Evolutionary conservation across 345 rosid genomes (phyloP).

Genomic region (Geranium brycei): DNA sequence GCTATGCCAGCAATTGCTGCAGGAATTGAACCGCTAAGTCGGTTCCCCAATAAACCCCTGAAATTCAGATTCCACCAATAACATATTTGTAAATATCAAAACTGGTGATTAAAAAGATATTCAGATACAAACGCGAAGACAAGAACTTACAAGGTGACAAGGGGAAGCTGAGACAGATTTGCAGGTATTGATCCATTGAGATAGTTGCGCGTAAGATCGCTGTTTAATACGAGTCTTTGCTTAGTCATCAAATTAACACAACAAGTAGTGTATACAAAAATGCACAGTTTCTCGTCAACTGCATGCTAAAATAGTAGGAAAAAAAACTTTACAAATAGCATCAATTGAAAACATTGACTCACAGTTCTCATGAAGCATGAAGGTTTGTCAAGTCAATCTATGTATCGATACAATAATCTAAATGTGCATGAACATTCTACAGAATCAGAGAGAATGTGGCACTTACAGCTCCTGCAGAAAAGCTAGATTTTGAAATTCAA

Average conservation of each 20-base stretch:
- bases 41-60: constrained; percentile 58
- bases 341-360: not conserved
- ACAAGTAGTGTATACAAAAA: too few species aligned
- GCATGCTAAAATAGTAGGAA: too few species aligned
- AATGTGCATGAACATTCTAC: not conserved
- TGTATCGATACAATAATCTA: not conserved
- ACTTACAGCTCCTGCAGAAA: constrained; percentile 45
- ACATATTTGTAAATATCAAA: not conserved
- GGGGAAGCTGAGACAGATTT: constrained; percentile 41
- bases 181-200: constrained; percentile 58
- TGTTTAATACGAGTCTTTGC: constrained; percentile 13
- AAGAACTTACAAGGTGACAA: constrained; percentile 36
- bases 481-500: constrained; percentile 51
- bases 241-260: not conserved
- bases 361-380: not conserved
- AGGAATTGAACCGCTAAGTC: constrained; percentile 54
- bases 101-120: not conserved
- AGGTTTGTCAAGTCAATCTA: not conserved
- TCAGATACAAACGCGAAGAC: not conserved
- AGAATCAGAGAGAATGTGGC: not conserved
- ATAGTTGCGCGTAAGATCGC: constrained; percentile 67
- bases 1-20: constrained; percentile 37
- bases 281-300: too few species aligned
- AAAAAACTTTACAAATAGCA: not conserved
- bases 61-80: not conserved